A percentile compares a stretch with the other conserved stretches of the same genome.
Conservation (phyloP, 768 basidiomycete species). For the Russula earlei region DNA sequence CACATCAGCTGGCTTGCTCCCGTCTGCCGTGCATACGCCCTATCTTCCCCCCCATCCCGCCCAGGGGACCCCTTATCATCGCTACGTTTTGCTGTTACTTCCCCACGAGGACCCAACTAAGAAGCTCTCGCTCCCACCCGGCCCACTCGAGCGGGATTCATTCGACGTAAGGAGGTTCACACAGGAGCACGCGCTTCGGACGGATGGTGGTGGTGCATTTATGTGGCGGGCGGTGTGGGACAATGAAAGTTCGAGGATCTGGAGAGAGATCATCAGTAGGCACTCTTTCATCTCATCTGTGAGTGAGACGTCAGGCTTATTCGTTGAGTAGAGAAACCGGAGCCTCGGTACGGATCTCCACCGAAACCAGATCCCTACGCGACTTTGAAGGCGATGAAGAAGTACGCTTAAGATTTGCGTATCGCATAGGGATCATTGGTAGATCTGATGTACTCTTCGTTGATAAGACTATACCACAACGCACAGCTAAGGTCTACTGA, state of each 20-base stretch:
- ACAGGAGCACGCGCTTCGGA: slow-evolving; percentile 43
- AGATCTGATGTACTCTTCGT: no score
- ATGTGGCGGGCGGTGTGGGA: slow-evolving; percentile 83
- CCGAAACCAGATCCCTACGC: slow-evolving; percentile 48
- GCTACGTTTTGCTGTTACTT: slow-evolving; percentile 71
- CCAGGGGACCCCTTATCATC: slow-evolving; percentile 82
- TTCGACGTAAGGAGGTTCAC: slow-evolving; percentile 65
- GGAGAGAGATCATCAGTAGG: slow-evolving; percentile 59
- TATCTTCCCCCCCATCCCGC: slow-evolving; percentile 93
- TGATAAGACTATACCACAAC: no score
- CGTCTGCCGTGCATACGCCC: slow-evolving; percentile 47
- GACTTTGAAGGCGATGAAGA: slow-evolving; percentile 34
- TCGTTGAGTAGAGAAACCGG: slow-evolving; percentile 31
- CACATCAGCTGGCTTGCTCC: slow-evolving; percentile 32
- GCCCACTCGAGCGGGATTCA: slow-evolving; percentile 34
- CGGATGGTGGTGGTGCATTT: slow-evolving; percentile 58
- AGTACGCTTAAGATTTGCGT: neutral
- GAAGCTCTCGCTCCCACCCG: slow-evolving; percentile 24
- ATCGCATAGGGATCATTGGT: no score
- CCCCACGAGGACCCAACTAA: slow-evolving; percentile 44
- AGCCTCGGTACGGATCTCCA: slow-evolving; percentile 48
- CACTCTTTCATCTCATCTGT: slow-evolving; percentile 17
- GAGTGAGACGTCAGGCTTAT: slow-evolving; percentile 3
- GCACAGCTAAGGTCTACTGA: no score
- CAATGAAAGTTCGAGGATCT: slow-evolving; percentile 53